Base-by-base conservation (phyloP, 2,329 filamentous ascomycete genomes). In the Cladosporium sp. region DNA sequence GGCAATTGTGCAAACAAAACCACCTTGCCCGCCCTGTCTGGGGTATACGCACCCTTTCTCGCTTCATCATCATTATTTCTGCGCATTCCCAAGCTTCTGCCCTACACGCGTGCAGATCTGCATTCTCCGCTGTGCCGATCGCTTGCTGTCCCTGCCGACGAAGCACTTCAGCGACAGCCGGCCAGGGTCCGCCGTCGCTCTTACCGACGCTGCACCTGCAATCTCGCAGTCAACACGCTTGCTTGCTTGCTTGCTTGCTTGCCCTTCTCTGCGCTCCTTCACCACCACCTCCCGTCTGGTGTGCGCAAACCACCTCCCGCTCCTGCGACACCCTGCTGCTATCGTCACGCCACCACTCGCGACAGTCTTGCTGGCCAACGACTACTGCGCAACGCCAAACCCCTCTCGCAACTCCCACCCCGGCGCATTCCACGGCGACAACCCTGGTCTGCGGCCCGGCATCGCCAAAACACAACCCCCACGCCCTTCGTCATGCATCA, bases 331-430 rank as follows among this genome's bases (percentile, higher is more conserved):
- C n/a, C 40, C 8, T 32, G 28, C 28, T 32, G 8, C 28, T 32
- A 32, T 32, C 12, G 12, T 32, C 35, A 32, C 36, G 6, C 22
- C 34, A 37, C 22, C 19, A 22, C 42, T 17, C 25, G 50, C 42
- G 20, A 32, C 50, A 53, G 50, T 53, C 25, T 53, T 53, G 50
- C 50, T 53, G 50, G 50, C 37, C 50, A 53, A 50, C 32, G 34
- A 50, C 47, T 50, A 19, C 47, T 5, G 24, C 42, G 42, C 42
- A 37, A 13, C 35, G 35, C 15, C 42, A 35, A 24, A 17, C n/a
- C n/a, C 36, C 36, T 42, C 24, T 36, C 37, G 15, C 22, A 34
- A 17, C 49, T 10, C 25, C 9, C 15, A 32, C 36, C 50, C 50
- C 50, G 50, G 50, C 50, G 37, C 50, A 42, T 53, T 53, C 50